A percentile compares a stretch with the other conserved stretches of the same genome.
phyloP scores from a whole-genome alignment of 176 grass and related monocot genomes.

The Hordeum marinum region DNA sequence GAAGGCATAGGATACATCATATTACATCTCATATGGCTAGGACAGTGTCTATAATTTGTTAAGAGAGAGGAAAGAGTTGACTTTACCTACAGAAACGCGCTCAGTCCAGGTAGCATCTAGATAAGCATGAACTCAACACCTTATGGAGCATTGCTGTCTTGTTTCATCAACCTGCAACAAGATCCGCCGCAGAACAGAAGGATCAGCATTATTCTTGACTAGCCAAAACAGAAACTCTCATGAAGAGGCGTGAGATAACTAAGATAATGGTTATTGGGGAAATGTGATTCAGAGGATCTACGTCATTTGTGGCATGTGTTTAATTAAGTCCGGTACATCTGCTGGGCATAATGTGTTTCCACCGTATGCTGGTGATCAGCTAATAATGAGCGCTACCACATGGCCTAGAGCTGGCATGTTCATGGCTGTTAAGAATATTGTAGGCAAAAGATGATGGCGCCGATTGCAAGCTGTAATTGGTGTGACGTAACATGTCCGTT shows the following conservation, averaged over 20 bases:
- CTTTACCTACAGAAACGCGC: not conserved
- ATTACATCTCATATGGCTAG: too few species aligned
- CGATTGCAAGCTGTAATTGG: not conserved
- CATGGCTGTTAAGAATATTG: not conserved
- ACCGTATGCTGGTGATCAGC: not conserved
- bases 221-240: not conserved
- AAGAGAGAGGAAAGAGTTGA: not conserved
- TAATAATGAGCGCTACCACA: not conserved
- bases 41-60: not conserved
- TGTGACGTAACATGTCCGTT: not conserved
- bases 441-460: not conserved
- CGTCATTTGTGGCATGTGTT: not conserved
- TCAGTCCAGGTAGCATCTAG: not conserved
- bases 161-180: slow-evolving; percentile 18
- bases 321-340: not conserved
- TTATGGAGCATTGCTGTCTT: not conserved
- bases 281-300: not conserved
- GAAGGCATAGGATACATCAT: too few species aligned
- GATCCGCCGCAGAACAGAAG: slow-evolving; percentile 5
- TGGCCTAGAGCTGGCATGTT: not conserved
- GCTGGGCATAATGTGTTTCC: not conserved
- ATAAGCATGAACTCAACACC: slow-evolving; percentile 21
- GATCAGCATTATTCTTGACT: not conserved
- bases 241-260: not conserved
- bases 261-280: not conserved